These are phyloP conservation scores for Pezicula rhizophila DNA, from an alignment of 2,329 filamentous ascomycete genomes.

Conservation along the genomic window DNA sequence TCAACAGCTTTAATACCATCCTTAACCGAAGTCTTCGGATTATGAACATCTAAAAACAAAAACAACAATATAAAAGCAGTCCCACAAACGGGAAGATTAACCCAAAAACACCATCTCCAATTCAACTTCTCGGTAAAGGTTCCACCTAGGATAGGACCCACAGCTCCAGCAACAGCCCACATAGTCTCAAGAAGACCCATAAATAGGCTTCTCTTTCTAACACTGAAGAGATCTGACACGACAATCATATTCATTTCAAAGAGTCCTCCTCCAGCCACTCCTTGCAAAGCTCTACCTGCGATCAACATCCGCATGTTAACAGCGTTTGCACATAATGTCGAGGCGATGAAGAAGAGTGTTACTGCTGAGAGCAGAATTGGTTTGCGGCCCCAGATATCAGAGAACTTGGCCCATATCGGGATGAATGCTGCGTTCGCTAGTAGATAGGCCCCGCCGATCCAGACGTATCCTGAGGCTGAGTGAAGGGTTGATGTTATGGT, in stretches of 20 bases:
- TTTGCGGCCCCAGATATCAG: conserved; percentile 49
- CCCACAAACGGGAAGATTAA: conserved; percentile 40
- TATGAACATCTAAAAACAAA: conserved; percentile 56
- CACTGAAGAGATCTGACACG: conserved; percentile 42
- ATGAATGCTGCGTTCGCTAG: conserved; percentile 23
- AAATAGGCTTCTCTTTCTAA: conserved; percentile 33
- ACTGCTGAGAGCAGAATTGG: conserved; percentile 39
- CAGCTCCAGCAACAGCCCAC: conserved; percentile 56
- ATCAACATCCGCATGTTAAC: conserved; percentile 37
- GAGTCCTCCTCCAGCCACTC: conserved; percentile 41
- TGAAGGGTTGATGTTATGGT: conserved; percentile 30
- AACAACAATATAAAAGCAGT: conserved; percentile 50
- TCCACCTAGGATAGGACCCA: conserved; percentile 59
- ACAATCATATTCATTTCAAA: conserved; percentile 42
- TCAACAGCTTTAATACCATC: conserved; percentile 53
- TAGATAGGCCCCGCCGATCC: conserved; percentile 28
- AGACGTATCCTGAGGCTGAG: conserved; percentile 26
- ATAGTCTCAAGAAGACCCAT: conserved; percentile 59
- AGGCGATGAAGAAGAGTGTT: conserved; percentile 41
- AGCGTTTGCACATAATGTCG: conserved; percentile 38
- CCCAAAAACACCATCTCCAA: conserved; percentile 31
- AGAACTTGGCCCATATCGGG: conserved; percentile 55
- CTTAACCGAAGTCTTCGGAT: conserved; percentile 51
- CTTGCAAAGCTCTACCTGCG: conserved; percentile 41
- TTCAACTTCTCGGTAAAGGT: conserved; percentile 44